A percentile compares a stretch with the other conserved stretches of the same genome.
These are phyloP conservation scores for Linderina pennispora DNA, from an alignment of 192 early-diverging fungal genomes.

Conservation along the genomic window DNA sequence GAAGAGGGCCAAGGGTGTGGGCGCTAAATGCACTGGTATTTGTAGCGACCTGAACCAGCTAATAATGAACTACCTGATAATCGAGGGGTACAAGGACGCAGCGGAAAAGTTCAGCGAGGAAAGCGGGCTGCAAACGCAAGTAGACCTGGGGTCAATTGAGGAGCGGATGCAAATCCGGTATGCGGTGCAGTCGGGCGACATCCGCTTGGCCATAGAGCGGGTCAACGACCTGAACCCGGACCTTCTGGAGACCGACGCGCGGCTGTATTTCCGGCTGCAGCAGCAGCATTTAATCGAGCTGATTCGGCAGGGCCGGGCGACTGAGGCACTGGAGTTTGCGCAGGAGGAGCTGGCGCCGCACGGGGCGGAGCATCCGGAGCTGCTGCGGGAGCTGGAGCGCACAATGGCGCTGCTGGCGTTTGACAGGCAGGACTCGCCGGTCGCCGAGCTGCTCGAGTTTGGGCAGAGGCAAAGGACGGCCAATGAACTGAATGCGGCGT, in stretches of 20 bases:
- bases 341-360: constrained; percentile 96
- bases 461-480: constrained; percentile 89
- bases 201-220: constrained; percentile 91
- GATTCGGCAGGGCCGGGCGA: constrained; percentile 74
- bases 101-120: constrained; percentile 94
- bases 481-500: constrained; percentile 88
- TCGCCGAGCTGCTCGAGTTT: constrained; percentile 82
- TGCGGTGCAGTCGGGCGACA: constrained; percentile 84
- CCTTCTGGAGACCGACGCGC: constrained; percentile 91
- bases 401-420: constrained; percentile 98
- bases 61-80: constrained; percentile 98
- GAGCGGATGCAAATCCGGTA: constrained; percentile 93
- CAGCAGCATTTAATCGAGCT: constrained; percentile 96
- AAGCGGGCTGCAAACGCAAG: constrained; percentile 67
- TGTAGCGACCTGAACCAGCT: constrained; percentile 91
- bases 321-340: constrained; percentile 90
- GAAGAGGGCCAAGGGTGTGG: no score
- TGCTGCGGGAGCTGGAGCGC: constrained; percentile 88
- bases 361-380: constrained; percentile 94
- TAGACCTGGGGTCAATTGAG: constrained; percentile 86
- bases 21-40: background rate
- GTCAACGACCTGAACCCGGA: constrained; percentile 99
- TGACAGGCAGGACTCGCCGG: constrained; percentile 58
- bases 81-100: constrained; percentile 99
- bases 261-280: constrained; percentile 92